Evolutionary conservation across 2,329 filamentous ascomycete genomes (phyloP), one percentile per base, ranked within the genome.

Genomic region (Verticillium dahliae): DNA sequence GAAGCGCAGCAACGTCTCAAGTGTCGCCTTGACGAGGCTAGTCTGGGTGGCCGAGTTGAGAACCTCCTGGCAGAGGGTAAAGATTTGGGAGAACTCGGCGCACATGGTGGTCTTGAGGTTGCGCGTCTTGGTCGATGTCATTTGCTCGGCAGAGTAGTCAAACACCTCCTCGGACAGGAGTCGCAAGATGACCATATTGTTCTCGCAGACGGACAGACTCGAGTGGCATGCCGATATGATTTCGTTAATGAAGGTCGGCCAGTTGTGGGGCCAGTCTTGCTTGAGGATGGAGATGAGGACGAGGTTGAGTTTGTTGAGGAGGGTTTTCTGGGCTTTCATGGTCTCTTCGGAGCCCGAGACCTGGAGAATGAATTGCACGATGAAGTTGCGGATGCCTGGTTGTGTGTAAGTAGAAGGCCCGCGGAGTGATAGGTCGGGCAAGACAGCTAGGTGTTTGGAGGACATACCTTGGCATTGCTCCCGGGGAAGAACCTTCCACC

Each of bases 201-300:
- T 99, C 80, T 99, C 95, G 85, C 96, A 99, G 70, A 99, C 96
- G 41, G 94, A 95, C 60, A 99, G 82, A 76, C 90, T 97, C 68
- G 91, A 94, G 74, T 96, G 93, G 78, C 93, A 98, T 61, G 95
- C 94, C 27, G 92, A 90, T 70, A 99, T 92, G 76, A 99, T 99
- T 81, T 99, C 95, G 81, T 98, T 98, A 84, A 99, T 98, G 78
- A 99, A 99, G 22, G 92, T 97, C 11, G 96, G 95, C 95, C 96
- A 99, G 82, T 99, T 96, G 79, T 98, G 94, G 62, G 95, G 95
- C 95, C 95, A 99, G 78, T 99, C 95, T 79, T 99, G 95, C 83
- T 99, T 99, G 72, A 99, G 82, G 66, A 99, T 94, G 62, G 93
- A 97, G 69, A 99, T 92, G 66, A 99, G 89, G 62, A 98, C 94